These are phyloP conservation scores for Aspergillus thermomutatus DNA, from an alignment of 2,329 filamentous ascomycete species.

Conservation along the genomic window DNA sequence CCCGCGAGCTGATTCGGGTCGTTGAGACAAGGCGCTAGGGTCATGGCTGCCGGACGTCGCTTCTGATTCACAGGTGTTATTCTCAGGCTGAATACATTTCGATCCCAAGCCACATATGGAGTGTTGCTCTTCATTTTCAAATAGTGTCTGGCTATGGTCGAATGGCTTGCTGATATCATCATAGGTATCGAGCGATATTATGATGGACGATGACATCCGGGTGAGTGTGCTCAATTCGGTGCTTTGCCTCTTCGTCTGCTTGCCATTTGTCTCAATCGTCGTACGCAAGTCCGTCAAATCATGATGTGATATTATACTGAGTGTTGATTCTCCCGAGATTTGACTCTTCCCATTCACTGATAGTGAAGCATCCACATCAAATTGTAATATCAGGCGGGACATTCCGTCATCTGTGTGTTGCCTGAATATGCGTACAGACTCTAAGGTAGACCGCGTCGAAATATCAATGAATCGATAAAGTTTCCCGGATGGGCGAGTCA, in stretches of 20 bases:
- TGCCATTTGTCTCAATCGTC: constrained; percentile 1
- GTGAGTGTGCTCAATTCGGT: neutral
- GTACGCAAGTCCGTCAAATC: constrained; percentile 8
- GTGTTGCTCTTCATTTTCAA: neutral
- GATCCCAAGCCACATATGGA: neutral
- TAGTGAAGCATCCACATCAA: constrained; percentile 1
- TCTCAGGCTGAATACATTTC: neutral
- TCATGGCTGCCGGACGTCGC: neutral
- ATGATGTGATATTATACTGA: constrained; percentile 8
- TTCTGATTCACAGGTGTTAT: neutral
- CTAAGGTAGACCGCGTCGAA: neutral
- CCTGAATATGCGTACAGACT: neutral
- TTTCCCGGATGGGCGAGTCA: neutral
- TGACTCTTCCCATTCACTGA: constrained; percentile 8
- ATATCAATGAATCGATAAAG: constrained; percentile 9
- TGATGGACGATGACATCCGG: constrained; percentile 12
- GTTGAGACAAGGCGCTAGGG: neutral
- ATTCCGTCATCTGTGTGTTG: neutral
- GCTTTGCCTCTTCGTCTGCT: neutral
- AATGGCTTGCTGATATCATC: constrained; percentile 8
- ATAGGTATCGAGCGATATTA: constrained; percentile 12
- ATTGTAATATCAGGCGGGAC: constrained; percentile 1
- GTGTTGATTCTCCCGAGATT: neutral
- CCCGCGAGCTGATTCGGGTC: neutral
- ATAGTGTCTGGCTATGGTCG: neutral